These are phyloP conservation scores for Tylopilus intermedius DNA, from an alignment of 768 basidiomycete genomes.

Conservation along the genomic window DNA sequence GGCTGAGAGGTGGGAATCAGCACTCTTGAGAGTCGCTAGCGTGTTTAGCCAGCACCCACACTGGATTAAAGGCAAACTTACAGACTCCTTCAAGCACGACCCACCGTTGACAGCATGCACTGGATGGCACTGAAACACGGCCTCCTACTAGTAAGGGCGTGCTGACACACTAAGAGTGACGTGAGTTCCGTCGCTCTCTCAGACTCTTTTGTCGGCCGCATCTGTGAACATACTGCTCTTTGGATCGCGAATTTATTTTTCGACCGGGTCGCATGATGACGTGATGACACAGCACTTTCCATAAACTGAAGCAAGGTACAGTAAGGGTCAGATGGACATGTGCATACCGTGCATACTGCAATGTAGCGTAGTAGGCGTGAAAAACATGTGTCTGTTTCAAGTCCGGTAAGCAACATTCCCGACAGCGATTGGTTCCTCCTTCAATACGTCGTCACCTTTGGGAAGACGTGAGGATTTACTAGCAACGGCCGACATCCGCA, in stretches of 20 bases:
- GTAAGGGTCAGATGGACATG: slow-evolving; percentile 2
- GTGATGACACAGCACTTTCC: background rate
- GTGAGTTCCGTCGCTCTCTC: background rate
- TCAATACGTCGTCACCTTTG: slow-evolving; percentile 1
- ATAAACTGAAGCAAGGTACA: slow-evolving; percentile 10
- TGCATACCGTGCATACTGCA: slow-evolving; percentile 3
- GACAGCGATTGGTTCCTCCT: slow-evolving; percentile 9
- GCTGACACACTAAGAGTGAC: background rate
- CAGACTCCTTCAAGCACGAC: background rate
- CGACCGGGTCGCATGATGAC: slow-evolving; percentile 1
- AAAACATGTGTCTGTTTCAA: slow-evolving; percentile 4
- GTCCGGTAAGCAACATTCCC: slow-evolving; percentile 2
- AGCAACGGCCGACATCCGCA: slow-evolving; percentile 28
- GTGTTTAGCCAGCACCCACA: background rate
- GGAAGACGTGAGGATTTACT: slow-evolving; percentile 13
- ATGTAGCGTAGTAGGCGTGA: slow-evolving; percentile 4
- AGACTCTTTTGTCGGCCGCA: background rate
- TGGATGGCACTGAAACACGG: background rate
- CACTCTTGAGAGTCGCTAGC: background rate
- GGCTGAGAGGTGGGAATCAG: slow-evolving; percentile 6
- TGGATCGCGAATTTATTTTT: background rate
- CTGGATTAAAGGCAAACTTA: background rate
- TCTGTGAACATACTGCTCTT: background rate
- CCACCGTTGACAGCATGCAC: background rate
- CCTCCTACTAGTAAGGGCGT: background rate